Evolutionary conservation across 306 rosid genomes (phyloP).

Genomic region (Gillenia trifoliata): DNA sequence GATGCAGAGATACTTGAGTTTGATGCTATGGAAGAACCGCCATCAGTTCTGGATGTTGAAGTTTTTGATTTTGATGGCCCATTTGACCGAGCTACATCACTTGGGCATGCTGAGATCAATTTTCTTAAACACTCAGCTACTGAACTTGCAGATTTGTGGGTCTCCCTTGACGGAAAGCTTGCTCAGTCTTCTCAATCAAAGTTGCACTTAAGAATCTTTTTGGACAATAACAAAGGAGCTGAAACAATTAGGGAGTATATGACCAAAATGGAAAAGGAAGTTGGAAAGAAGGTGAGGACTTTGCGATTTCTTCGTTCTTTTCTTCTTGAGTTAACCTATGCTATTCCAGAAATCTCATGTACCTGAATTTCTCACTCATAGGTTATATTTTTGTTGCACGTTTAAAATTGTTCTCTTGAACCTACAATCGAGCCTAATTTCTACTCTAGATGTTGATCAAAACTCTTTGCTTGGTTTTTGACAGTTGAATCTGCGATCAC

Average conservation of each 20-base stretch:
- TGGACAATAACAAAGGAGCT: constrained; percentile 75
- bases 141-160: constrained; percentile 82
- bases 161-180: constrained; percentile 78
- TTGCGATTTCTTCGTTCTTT: neutral
- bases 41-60: constrained; percentile 74
- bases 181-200: constrained; percentile 84
- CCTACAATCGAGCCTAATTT: neutral
- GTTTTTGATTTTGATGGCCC: constrained; percentile 91
- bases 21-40: constrained; percentile 96
- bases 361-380: neutral
- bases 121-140: constrained; percentile 71
- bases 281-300: constrained; percentile 76
- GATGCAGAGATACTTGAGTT: constrained; percentile 85
- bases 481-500: constrained; percentile 75
- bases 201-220: constrained; percentile 78
- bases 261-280: constrained; percentile 89
- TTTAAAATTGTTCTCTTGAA: neutral
- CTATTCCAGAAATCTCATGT: neutral
- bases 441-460: constrained; percentile 6
- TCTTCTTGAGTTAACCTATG: neutral
- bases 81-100: constrained; percentile 72
- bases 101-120: constrained; percentile 86
- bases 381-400: neutral
- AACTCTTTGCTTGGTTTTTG: constrained; percentile 18
- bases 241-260: constrained; percentile 79